phyloP scores from a whole-genome alignment of 2,329 filamentous ascomycete genomes.

The Clonostachys solani region DNA sequence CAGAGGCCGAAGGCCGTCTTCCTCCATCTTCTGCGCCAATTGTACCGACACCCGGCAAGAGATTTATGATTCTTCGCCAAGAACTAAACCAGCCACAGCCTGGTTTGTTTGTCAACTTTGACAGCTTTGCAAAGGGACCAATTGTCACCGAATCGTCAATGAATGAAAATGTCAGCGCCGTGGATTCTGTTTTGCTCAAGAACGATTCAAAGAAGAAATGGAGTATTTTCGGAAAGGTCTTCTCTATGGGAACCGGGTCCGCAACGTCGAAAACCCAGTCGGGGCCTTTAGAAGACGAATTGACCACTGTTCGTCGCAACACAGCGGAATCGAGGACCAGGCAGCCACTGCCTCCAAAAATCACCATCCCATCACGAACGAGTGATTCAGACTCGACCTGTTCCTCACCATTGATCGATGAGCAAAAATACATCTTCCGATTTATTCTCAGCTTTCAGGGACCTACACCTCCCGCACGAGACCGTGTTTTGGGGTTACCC shows the following conservation, averaged over 20 bases:
- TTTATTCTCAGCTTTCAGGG: conserved; percentile 67
- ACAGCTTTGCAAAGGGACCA: conserved; percentile 30
- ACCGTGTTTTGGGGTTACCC: conserved; percentile 63
- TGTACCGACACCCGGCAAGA: conserved; percentile 77
- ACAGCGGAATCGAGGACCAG: conserved; percentile 38
- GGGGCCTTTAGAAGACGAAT: conserved; percentile 33
- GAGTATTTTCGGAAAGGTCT: conserved; percentile 59
- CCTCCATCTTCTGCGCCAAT: conserved; percentile 76
- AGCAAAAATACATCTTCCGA: conserved; percentile 64
- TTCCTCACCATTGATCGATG: conserved; percentile 49
- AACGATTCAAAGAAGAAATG: conserved; percentile 53
- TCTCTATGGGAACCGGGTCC: not conserved
- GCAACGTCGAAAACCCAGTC: not conserved
- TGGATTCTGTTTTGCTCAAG: conserved; percentile 10
- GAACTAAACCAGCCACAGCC: conserved; percentile 51
- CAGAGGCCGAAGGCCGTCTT: conserved; percentile 48
- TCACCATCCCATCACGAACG: not conserved
- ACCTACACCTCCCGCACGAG: conserved; percentile 48
- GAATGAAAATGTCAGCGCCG: conserved; percentile 1
- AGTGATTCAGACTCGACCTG: conserved; percentile 47
- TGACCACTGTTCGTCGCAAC: conserved; percentile 45
- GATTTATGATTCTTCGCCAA: conserved; percentile 84
- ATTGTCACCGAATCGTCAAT: conserved; percentile 12
- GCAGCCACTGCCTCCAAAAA: conserved; percentile 9
- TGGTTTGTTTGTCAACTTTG: conserved; percentile 45